Conservation (phyloP, 2,329 filamentous ascomycete genomes). For the Ascochyta viciae-villosae region DNA sequence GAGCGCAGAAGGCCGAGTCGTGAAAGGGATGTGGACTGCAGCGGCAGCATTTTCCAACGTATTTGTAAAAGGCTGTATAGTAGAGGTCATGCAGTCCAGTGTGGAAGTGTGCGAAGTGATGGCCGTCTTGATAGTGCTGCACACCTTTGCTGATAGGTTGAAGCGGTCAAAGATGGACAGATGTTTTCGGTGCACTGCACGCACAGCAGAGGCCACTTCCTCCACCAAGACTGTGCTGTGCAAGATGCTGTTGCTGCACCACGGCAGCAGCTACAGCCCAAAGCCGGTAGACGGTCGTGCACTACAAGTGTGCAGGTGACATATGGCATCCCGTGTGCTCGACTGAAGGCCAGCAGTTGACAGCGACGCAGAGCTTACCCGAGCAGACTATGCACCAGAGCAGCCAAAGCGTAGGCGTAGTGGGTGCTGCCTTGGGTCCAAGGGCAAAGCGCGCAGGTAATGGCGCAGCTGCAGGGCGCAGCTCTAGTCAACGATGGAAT, state of each 20-base stretch:
- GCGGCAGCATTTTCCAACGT: background rate
- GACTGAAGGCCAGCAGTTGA: background rate
- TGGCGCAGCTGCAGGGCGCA: conserved; percentile 6
- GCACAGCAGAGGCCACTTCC: background rate
- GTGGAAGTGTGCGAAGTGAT: background rate
- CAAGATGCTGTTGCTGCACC: conserved; percentile 5
- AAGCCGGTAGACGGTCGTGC: background rate
- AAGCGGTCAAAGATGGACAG: background rate
- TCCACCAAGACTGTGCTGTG: conserved; percentile 3
- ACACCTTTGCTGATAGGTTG: background rate
- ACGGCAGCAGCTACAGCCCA: conserved; percentile 4
- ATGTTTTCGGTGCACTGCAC: background rate
- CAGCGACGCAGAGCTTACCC: conserved; percentile 7
- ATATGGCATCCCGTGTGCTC: conserved; percentile 7
- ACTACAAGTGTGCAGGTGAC: conserved; percentile 1
- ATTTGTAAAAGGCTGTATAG: background rate
- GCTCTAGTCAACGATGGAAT: conserved; percentile 7
- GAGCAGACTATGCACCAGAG: background rate
- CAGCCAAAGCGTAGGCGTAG: background rate
- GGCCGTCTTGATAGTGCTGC: conserved; percentile 1
- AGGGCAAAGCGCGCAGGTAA: background rate
- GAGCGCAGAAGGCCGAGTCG: conserved; percentile 1
- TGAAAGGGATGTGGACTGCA: background rate
- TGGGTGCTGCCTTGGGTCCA: conserved; percentile 3
- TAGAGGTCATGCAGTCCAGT: conserved; percentile 5